phyloP scores from a whole-genome alignment of 345 rosid species.

The Euphorbia peplus region DNA sequence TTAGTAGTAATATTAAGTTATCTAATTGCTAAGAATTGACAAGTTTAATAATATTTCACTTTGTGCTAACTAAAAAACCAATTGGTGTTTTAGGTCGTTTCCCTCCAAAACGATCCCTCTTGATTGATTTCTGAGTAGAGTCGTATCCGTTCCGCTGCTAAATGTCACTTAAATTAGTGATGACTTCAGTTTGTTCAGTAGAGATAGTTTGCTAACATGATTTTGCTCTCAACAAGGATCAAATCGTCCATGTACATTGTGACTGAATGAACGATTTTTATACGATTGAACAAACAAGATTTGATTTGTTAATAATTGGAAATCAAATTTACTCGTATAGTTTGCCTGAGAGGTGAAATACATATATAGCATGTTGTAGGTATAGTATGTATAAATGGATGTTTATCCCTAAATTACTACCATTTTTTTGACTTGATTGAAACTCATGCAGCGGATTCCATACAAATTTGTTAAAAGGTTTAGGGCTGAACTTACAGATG shows the following conservation, averaged over 20 bases:
- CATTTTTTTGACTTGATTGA: not conserved
- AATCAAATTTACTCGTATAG: not conserved
- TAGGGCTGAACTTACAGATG: slow-evolving; percentile 36
- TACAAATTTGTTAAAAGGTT: slow-evolving; percentile 31
- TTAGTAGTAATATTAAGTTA: no score
- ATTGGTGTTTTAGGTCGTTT: no score
- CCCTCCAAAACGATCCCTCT: no score
- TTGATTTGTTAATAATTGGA: not conserved
- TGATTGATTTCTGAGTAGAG: no score
- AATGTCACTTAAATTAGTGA: not conserved
- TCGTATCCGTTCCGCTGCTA: no score
- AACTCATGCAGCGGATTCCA: slow-evolving; percentile 37
- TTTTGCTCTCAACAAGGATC: not conserved
- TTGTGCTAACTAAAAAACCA: no score
- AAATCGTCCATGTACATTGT: not conserved
- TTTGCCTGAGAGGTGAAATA: not conserved
- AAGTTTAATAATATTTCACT: no score
- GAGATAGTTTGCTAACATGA: not conserved
- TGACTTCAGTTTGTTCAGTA: not conserved
- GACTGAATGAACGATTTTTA: not conserved
- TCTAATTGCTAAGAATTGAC: no score
- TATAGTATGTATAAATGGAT: no score
- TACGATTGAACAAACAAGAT: not conserved
- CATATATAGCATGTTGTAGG: no score
- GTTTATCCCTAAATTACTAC: no score